Conservation (phyloP, 768 basidiomycete species). For the Rickenella mellea region DNA sequence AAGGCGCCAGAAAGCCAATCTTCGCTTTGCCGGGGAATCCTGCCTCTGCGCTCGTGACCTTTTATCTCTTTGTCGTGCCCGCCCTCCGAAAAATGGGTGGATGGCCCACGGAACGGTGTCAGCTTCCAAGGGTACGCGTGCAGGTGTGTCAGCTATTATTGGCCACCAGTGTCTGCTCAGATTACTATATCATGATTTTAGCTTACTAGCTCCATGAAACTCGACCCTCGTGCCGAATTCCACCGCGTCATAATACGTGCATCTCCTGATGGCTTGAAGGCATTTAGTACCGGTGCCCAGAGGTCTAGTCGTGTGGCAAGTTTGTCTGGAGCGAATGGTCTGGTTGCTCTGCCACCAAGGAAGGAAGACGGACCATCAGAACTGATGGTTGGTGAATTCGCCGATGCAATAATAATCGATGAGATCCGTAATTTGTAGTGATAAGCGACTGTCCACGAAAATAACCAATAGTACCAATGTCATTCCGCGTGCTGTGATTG, state of each 20-base stretch:
- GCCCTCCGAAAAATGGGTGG: constrained; percentile 67
- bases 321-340: constrained; percentile 70
- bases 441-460: no score
- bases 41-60: constrained; percentile 79
- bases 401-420: not conserved
- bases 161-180: not conserved
- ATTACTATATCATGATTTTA: constrained; percentile 4
- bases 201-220: constrained; percentile 36
- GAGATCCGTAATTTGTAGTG: no score
- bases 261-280: constrained; percentile 37
- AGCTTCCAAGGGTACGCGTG: constrained; percentile 54
- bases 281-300: constrained; percentile 80
- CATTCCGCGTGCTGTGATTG: no score
- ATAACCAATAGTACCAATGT: no score
- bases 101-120: constrained; percentile 41
- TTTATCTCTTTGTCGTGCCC: constrained; percentile 77
- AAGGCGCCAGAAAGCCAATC: constrained; percentile 41
- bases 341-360: constrained; percentile 55
- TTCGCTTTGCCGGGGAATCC: constrained; percentile 90
- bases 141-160: constrained; percentile 34
- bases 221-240: constrained; percentile 74
- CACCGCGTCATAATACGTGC: constrained; percentile 65
- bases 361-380: constrained; percentile 13
- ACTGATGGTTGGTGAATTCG: not conserved
- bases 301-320: constrained; percentile 77